A percentile compares a stretch with the other conserved stretches of the same genome.
Evolutionary conservation across 805 yeast genomes (phyloP).

Genomic region (Pichia exigua): DNA sequence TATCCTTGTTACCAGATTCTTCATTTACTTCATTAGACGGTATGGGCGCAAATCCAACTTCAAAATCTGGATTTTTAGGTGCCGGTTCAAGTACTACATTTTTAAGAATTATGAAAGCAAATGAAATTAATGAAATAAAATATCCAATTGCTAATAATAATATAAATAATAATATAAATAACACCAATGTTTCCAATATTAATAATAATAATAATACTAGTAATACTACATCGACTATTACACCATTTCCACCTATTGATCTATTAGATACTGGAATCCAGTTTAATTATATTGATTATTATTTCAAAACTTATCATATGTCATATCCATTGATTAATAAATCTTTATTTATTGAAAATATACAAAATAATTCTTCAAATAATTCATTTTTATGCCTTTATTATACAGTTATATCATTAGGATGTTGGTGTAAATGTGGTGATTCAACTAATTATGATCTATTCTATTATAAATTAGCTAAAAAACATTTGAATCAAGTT

Average conservation of each 20-base stretch:
- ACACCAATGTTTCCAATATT: background rate
- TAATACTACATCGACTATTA: background rate
- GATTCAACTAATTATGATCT: slow-evolving; percentile 45
- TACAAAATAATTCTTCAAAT: background rate
- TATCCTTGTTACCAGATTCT: slow-evolving; percentile 1
- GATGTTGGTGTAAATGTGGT: slow-evolving; percentile 59
- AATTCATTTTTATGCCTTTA: slow-evolving; percentile 42
- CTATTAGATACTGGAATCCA: slow-evolving; percentile 12
- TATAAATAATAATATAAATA: background rate
- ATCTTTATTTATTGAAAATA: slow-evolving; percentile 36
- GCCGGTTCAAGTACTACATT: slow-evolving; percentile 53
- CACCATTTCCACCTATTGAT: background rate
- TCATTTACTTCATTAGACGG: slow-evolving; percentile 36
- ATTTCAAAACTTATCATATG: slow-evolving; percentile 52
- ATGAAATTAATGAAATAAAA: slow-evolving; percentile 22
- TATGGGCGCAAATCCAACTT: slow-evolving; percentile 52
- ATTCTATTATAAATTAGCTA: slow-evolving; percentile 48
- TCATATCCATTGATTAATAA: slow-evolving; percentile 55
- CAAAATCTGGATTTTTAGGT: slow-evolving; percentile 54
- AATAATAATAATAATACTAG: background rate
- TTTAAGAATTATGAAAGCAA: slow-evolving; percentile 30
- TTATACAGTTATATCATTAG: slow-evolving; percentile 56
- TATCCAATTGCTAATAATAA: slow-evolving; percentile 9
- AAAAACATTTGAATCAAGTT: slow-evolving; percentile 34
- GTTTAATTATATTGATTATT: slow-evolving; percentile 27